Evolutionary conservation across 441 rosid genomes (phyloP).

Genomic region (Eutrema salsugineum): DNA sequence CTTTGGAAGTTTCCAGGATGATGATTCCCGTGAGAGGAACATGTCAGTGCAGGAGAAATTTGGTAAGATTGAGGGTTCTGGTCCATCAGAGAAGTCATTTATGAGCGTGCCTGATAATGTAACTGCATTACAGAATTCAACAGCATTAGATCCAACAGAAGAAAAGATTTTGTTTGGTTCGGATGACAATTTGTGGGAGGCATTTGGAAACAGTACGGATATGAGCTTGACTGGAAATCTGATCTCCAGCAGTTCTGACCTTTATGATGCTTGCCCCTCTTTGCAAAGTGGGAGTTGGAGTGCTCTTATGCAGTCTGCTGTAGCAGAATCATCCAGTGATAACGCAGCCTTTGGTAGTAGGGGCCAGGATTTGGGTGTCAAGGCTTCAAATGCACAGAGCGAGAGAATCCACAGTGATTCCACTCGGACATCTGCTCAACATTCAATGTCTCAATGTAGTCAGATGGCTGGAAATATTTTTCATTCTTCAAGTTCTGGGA

Average conservation of each 20-base stretch:
- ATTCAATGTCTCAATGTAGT: conserved; percentile 40
- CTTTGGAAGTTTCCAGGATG: conserved; percentile 44
- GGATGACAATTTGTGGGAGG: conserved; percentile 81
- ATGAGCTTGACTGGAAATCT: conserved; percentile 42
- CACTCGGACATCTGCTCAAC: conserved; percentile 38
- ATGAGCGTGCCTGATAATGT: conserved; percentile 41
- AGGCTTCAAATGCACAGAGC: conserved; percentile 37
- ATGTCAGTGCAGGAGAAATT: conserved; percentile 39
- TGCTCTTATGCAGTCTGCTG: conserved; percentile 85
- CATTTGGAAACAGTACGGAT: conserved; percentile 55
- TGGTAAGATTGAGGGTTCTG: conserved; percentile 36
- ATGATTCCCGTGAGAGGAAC: conserved; percentile 42
- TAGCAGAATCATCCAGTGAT: conserved; percentile 30
- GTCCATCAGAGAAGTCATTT: conserved; percentile 41
- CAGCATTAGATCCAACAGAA: conserved; percentile 87
- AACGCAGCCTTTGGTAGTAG: conserved; percentile 13
- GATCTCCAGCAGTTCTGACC: conserved; percentile 46
- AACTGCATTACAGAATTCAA: conserved; percentile 46
- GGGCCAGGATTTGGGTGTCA: conserved; percentile 16
- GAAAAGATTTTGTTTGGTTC: conserved; percentile 89
- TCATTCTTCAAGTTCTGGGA: conserved; percentile 36
- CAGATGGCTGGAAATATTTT: conserved; percentile 39
- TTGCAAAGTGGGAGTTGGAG: conserved; percentile 97
- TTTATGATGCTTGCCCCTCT: conserved; percentile 52
- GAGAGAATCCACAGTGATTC: conserved; percentile 41